Evolutionary conservation across 1,139 yeast genomes (phyloP), one percentile per base, ranked within the genome.

Genomic region (Yamadazyma blattariae): DNA sequence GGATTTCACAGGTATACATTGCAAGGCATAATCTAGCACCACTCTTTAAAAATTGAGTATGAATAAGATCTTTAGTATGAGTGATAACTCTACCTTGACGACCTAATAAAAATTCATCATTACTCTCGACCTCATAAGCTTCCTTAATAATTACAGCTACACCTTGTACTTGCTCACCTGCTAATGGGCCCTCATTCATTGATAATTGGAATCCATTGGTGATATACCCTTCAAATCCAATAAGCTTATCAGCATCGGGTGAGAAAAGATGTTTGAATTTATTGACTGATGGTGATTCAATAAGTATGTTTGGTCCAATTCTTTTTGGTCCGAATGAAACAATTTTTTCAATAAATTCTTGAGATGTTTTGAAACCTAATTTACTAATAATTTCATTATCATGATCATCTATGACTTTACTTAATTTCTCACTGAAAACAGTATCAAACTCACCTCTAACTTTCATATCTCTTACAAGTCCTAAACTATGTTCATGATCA

Each of bases 1-100:
- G 99, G 45, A 94, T 88, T 46, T 90, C 97, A 65, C 97, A 90
- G 1, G 87, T 72, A 55, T 92, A 94, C 79, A 85, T 87, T 3
- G 98, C 98, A 50, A 94, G 73, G 74, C 85, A 80, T 35, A 94
- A 61, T 40, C 98, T 73, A 7, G 97, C 96, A 0, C 97, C 83
- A 79, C 90, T 85, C 36, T 77, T 79, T 26, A 85, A 57, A 50
- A 90, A 76, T 1, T 81, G 77, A 29, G 72, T 68, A 51, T 85
- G 87, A 33, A 94, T 82, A 7, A 78, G 61, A 44, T 86, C 94
- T 48, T 90, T 78, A 0, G 89, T 78, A 2, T 77, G 71, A 1
- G 90, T 77, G 35, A 90, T 81, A 21, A 88, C 63, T 49, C 90
- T 76, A 11, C 96, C 95, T 5, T 81, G 70, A 24, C 76, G 48